phyloP scores from a whole-genome alignment of 495 filamentous ascomycete genomes.

The Talaromyces ruber region DNA sequence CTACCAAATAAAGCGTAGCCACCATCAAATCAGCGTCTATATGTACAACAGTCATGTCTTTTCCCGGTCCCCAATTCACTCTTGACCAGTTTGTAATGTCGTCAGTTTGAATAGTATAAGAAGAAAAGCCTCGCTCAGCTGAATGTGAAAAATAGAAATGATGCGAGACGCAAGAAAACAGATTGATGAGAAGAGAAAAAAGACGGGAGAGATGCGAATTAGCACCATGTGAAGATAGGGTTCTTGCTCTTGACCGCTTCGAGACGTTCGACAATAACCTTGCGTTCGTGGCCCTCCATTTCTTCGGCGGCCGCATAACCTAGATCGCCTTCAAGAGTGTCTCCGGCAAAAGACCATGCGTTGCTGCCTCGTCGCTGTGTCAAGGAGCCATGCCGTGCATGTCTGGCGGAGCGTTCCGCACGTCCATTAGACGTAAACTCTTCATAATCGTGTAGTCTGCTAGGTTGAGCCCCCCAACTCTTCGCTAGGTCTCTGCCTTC shows the following conservation, averaged over 20 bases:
- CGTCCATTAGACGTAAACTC: slow-evolving; percentile 17
- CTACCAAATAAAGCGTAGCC: background rate
- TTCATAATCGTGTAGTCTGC: slow-evolving; percentile 15
- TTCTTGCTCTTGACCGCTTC: slow-evolving; percentile 93
- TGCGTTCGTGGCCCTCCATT: slow-evolving; percentile 81
- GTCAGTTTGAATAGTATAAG: background rate
- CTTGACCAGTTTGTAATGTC: background rate
- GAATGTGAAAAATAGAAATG: background rate
- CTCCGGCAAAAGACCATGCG: slow-evolving; percentile 46
- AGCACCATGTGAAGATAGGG: slow-evolving; percentile 98
- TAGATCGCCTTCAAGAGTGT: slow-evolving; percentile 83
- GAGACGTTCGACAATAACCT: slow-evolving; percentile 92
- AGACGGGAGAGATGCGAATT: slow-evolving; percentile 13
- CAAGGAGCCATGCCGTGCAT: slow-evolving; percentile 33
- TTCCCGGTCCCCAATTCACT: background rate
- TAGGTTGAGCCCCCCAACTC: slow-evolving; percentile 29
- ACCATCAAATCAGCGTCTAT: background rate
- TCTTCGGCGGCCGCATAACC: slow-evolving; percentile 89
- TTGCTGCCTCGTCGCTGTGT: slow-evolving; percentile 23
- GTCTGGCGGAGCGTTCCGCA: slow-evolving; percentile 13
- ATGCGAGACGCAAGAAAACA: background rate
- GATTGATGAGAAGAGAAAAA: background rate
- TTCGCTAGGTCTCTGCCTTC: slow-evolving; percentile 27
- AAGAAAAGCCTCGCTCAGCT: background rate
- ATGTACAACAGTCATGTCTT: background rate